Evolutionary conservation across 2,329 filamentous ascomycete genomes (phyloP), one percentile per base, ranked within the genome.

Genomic region (Passalora sequoiae): DNA sequence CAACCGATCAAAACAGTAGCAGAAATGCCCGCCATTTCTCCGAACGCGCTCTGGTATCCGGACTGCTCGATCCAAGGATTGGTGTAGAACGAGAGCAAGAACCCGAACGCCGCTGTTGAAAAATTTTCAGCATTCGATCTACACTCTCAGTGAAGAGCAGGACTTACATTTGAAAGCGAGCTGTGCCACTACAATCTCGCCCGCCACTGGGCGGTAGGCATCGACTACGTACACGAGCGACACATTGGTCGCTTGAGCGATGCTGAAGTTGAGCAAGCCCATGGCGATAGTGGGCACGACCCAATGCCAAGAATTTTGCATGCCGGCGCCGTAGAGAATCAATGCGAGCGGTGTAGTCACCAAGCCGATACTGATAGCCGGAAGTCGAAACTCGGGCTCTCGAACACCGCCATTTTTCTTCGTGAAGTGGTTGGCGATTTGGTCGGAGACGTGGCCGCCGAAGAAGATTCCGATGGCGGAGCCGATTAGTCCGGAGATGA

Each of bases 81-180:
- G 1, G 75, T 79, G 56, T 80, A 80, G 55, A 80, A 80, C 0
- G 72, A 76, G 1, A 80, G 65, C 1, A 80, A 62, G 56, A 80
- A 80, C 4, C 75, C 76, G 54, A 80, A 78, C 6, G 71, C 58
- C 12, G 74, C 71, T 42, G 15, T n/a, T n/a, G n/a, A n/a, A n/a
- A n/a, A n/a, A n/a, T n/a, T n/a, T n/a, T n/a, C n/a, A n/a, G n/a
- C n/a, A n/a, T n/a, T n/a, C n/a, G n/a, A n/a, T n/a, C n/a, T n/a
- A n/a, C n/a, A n/a, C n/a, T n/a, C n/a, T n/a, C n/a, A n/a, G n/a
- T n/a, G n/a, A n/a, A n/a, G n/a, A n/a, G n/a, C n/a, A n/a, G n/a
- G n/a, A n/a, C n/a, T 43, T 36, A 49, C 44, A 47, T 24, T 52
- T 49, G 40, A 50, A 53, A 7, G 46, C 51, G 8, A 54, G 50